Base-by-base conservation (phyloP, 768 basidiomycete species). In the Tulasnella sp. region DNA sequence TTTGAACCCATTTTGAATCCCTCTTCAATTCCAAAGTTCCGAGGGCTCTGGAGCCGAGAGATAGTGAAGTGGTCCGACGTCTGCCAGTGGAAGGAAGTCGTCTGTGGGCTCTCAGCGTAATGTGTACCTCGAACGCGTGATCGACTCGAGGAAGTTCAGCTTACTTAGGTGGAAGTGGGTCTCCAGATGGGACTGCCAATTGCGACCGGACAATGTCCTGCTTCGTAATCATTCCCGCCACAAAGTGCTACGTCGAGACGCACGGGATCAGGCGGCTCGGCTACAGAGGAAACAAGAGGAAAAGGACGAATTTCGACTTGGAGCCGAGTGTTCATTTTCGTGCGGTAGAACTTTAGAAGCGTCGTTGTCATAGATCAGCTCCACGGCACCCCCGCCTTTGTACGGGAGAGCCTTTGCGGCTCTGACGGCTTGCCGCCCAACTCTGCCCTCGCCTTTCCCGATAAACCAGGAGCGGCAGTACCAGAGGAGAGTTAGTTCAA, bases 191-290 rank as follows among this genome's bases (percentile, higher is more conserved):
- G 48, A 97, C 93, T 87, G 95, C 92, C 31, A 98, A 87, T 83
- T 98, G 96, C 96, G 96, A 97, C 85, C 97, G 93, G 10, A 98
- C 96, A 6, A 98, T 91, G 83, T 98, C 96, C 36, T 96, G 88
- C 1, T 95, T 95, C 0, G 96, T 98, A 75, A 98, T 91, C 92
- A 97, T 97, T 85, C 97, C 96, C 0, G 96, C 96, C 39, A 97
- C 94, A 19, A 95, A 95, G 84, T 97, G 96, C 82, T 84, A 77
- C 5, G 56, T n/a, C 12, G 21, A 14, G 71, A 39, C 16, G 62
- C 40, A 31, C 40, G 42, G 48, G 7, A 24, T 56, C 52, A 36
- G 40, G 31, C 2, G 24, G 36, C 34, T 24, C 19, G 27, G 9
- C 9, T 6, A 19, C 27, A 24, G 16, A 24, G 27, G 19, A 44